Conservation (phyloP, 148 eudicot species). For the Polygonum aviculare region DNA sequence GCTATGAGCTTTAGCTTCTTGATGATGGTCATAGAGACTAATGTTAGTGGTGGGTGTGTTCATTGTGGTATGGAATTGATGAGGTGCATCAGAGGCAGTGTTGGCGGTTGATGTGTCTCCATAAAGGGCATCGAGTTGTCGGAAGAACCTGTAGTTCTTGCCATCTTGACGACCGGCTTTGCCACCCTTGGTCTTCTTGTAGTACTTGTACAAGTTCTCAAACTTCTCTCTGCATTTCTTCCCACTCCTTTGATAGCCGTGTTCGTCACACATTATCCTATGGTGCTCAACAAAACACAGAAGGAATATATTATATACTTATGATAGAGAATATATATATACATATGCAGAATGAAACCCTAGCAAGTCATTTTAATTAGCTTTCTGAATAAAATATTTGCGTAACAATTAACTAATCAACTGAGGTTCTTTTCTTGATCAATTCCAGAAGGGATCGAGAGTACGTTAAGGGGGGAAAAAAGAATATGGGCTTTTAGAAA, state of each 20-base stretch:
- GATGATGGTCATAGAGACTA: background rate
- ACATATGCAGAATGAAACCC: conserved; percentile 6
- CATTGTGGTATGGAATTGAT: conserved; percentile 1
- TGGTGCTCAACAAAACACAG: background rate
- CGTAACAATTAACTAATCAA: background rate
- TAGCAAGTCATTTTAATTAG: background rate
- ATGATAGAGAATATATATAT: background rate
- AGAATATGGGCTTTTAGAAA: background rate
- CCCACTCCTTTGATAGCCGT: conserved; percentile 96
- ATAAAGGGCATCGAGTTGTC: conserved; percentile 91
- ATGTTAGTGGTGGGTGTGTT: background rate
- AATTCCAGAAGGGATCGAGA: background rate
- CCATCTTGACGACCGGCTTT: conserved; percentile 98
- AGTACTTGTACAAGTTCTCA: conserved; percentile 89
- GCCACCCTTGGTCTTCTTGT: conserved; percentile 94
- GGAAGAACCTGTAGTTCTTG: conserved; percentile 75
- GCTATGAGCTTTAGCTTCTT: conserved; percentile 14
- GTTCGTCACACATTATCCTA: conserved; percentile 88
- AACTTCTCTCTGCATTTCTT: conserved; percentile 97
- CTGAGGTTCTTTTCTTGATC: background rate
- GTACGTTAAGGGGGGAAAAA: background rate
- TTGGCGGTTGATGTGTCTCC: conserved; percentile 24
- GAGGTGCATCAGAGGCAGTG: background rate
- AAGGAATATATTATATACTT: background rate
- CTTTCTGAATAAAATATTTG: background rate